Evolutionary conservation across 305 asterid genomes (phyloP).

Genomic region (Plantago lanceolata): DNA sequence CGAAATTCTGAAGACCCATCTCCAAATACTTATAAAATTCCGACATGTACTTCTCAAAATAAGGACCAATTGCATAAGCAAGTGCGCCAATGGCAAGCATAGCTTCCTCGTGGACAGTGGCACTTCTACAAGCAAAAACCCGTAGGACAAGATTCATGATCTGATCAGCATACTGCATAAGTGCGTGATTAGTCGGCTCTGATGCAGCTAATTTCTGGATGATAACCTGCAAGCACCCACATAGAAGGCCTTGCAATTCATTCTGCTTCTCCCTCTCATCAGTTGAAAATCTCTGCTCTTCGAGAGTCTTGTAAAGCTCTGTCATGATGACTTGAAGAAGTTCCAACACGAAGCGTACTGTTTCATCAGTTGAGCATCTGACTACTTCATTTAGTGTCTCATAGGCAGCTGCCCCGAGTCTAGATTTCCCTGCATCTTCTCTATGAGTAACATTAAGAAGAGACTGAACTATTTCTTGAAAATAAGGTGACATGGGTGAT

Average conservation of each 20-base stretch:
- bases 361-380: conserved; percentile 83
- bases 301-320: conserved; percentile 83
- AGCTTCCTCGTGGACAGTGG: conserved; percentile 94
- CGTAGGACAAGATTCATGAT: conserved; percentile 76
- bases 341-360: conserved; percentile 70
- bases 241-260: conserved; percentile 86
- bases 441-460: conserved; percentile 80
- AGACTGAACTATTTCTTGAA: conserved; percentile 77
- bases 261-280: conserved; percentile 86
- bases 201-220: conserved; percentile 76
- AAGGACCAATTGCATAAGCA: conserved; percentile 77
- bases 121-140: conserved; percentile 85
- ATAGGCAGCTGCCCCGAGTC: conserved; percentile 85
- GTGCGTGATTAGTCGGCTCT: conserved; percentile 56
- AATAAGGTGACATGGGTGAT: conserved; percentile 71
- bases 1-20: conserved; percentile 95
- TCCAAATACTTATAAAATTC: conserved; percentile 89
- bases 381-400: conserved; percentile 90
- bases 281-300: conserved; percentile 69
- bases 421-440: conserved; percentile 81
- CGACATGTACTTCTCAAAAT: conserved; percentile 73
- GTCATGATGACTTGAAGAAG: conserved; percentile 78
- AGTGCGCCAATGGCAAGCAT: conserved; percentile 97
- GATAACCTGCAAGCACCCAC: conserved; percentile 87
- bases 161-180: conserved; percentile 82